Evolutionary conservation across 768 basidiomycete species (phyloP).

Genomic region (Clathrus columnatus): DNA sequence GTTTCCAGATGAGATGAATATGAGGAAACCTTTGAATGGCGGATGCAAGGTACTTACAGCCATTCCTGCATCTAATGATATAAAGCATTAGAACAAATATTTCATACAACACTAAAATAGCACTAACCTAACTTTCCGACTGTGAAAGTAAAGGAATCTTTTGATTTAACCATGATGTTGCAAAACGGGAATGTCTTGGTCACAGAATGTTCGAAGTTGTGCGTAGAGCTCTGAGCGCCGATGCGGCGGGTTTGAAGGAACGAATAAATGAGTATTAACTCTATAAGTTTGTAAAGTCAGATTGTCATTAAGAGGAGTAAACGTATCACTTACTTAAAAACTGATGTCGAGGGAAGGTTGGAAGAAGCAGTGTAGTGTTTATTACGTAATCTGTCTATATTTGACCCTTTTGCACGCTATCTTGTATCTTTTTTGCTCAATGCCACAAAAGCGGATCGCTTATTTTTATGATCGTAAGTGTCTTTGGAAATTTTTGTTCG

Average conservation of each 20-base stretch:
- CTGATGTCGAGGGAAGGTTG: background rate
- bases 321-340: background rate
- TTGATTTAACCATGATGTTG: constrained; percentile 2
- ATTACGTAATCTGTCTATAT: background rate
- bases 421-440: constrained; percentile 18
- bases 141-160: constrained; percentile 64
- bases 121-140: constrained; percentile 87
- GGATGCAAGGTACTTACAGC: constrained; percentile 45
- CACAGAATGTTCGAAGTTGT: background rate
- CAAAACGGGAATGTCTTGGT: background rate
- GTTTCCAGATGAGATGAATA: constrained; percentile 2
- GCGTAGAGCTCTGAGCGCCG: background rate
- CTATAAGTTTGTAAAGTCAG: background rate
- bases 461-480: constrained; percentile 71
- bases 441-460: constrained; percentile 67
- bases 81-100: constrained; percentile 11
- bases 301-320: background rate
- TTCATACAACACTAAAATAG: background rate
- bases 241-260: background rate
- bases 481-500: background rate
- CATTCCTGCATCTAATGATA: constrained; percentile 87
- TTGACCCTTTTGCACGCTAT: background rate
- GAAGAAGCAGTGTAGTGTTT: background rate
- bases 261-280: too few relatives aligned
- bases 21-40: background rate